Evolutionary conservation across 441 rosid genomes (phyloP), one percentile per base, ranked within the genome.

Genomic region (Croton laevigatus): DNA sequence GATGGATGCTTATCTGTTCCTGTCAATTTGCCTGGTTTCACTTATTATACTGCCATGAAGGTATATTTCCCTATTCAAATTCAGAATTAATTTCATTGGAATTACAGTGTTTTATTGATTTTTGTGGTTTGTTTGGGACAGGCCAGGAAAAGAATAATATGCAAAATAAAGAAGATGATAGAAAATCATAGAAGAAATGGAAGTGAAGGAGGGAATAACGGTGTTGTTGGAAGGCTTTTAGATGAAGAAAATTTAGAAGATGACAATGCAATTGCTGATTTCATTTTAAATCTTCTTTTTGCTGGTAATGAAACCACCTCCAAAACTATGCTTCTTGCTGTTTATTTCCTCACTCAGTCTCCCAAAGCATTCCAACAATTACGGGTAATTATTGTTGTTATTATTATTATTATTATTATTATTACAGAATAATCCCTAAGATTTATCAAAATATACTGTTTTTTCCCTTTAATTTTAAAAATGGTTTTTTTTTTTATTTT

Each of bases 1-100:
- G 98, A 92, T 73, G 98, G 98, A 8, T 90, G 98, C 72, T 87
- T 92, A 64, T 92, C 98, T 32, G 73, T 89, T 77, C 98, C 98
- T 57, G 75, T 92, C 60, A 79, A 86, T 83, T 65, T 90, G n/a
- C 98, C 98, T 57, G 89, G 89, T 44, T 90, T 81, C 62, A 81
- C 96, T 42, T 90, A 88, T 76, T 83, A 84, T 67, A 83, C 80
- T 20, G 91, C 94, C 66, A 86, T 92, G 93, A 87, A 87, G 88
- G 97, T 91, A 76, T 51, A 10, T 48, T 48, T 48, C 52, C 16
- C 16, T 7, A 48, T n/a, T n/a, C n/a, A n/a, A n/a, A n/a, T n/a
- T n/a, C n/a, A n/a, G n/a, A n/a, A n/a, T n/a, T n/a, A n/a, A n/a
- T n/a, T n/a, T n/a, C n/a, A n/a, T n/a, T n/a, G n/a, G n/a, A n/a